Conservation (phyloP, 2,329 filamentous ascomycete species). For the Cladosporium sphaerospermum region DNA sequence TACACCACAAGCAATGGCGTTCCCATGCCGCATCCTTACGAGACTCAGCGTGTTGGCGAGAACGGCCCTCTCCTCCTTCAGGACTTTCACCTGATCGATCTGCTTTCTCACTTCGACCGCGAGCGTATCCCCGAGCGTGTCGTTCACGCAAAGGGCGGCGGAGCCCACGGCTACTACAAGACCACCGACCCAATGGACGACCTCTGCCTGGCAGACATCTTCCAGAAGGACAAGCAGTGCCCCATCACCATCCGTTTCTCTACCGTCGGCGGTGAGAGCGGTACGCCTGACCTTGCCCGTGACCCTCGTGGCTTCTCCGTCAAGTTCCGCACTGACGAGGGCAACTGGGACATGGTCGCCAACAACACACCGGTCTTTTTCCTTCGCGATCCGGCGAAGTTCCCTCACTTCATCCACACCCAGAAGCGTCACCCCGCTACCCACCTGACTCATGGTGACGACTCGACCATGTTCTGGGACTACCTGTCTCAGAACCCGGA, state of each 20-base stretch:
- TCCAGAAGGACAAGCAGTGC: conserved; percentile 61
- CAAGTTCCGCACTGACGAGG: conserved; percentile 67
- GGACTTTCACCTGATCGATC: conserved; percentile 45
- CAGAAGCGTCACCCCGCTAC: conserved; percentile 64
- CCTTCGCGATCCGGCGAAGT: conserved; percentile 66
- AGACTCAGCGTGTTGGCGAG: conserved; percentile 50
- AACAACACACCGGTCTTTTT: conserved; percentile 75
- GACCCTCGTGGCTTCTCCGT: conserved; percentile 67
- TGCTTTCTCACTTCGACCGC: conserved; percentile 46
- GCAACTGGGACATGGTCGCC: conserved; percentile 64
- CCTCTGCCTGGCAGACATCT: conserved; percentile 41
- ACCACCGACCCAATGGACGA: conserved; percentile 43
- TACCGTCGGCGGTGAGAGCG: conserved; percentile 68
- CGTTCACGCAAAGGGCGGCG: conserved; percentile 45
- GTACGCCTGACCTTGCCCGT: conserved; percentile 64
- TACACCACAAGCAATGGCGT: conserved; percentile 54
- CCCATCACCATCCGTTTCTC: conserved; percentile 64
- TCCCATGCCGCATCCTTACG: conserved; percentile 54
- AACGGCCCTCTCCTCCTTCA: conserved; percentile 54
- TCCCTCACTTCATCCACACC: conserved; percentile 67
- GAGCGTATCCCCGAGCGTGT: conserved; percentile 47
- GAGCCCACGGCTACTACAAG: conserved; percentile 44
- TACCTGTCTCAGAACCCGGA: conserved; percentile 50
- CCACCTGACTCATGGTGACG: conserved; percentile 52
- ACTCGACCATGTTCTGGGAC: conserved; percentile 63